Percentiles rank a stretch among this genome's conserved stretches.
phyloP scores from a whole-genome alignment of 2,329 filamentous ascomycete species.

The Trichoderma asperellum region DNA sequence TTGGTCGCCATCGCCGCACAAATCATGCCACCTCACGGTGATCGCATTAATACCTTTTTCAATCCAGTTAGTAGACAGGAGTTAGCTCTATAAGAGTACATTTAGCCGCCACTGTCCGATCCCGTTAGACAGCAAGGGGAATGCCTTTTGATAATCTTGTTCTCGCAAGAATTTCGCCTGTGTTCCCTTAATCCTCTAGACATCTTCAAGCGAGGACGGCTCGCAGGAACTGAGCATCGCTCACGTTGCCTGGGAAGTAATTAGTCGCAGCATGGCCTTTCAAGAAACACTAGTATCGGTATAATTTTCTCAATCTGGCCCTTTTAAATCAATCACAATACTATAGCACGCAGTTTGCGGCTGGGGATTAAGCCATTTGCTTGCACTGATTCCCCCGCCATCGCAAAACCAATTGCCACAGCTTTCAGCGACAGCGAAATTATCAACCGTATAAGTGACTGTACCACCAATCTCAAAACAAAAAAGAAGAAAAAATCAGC shows the following conservation, averaged over 20 bases:
- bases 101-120: background rate
- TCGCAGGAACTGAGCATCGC: background rate
- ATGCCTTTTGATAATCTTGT: conserved; percentile 1
- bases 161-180: background rate
- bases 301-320: background rate
- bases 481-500: background rate
- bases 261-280: background rate
- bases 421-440: background rate
- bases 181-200: conserved; percentile 6
- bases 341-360: background rate
- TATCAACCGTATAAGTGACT: conserved; percentile 8
- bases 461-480: too few relatives aligned
- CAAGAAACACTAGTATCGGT: background rate
- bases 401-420: conserved; percentile 1
- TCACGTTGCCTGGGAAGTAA: background rate
- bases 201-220: background rate
- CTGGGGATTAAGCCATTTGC: background rate
- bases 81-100: background rate
- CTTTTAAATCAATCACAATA: background rate
- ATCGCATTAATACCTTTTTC: background rate
- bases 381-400: conserved; percentile 11
- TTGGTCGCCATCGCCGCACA: background rate
- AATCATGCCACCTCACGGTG: background rate
- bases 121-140: background rate
- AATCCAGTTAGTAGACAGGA: background rate